Evolutionary conservation across 441 rosid species (phyloP).

Genomic region (Gossypium trilobum): DNA sequence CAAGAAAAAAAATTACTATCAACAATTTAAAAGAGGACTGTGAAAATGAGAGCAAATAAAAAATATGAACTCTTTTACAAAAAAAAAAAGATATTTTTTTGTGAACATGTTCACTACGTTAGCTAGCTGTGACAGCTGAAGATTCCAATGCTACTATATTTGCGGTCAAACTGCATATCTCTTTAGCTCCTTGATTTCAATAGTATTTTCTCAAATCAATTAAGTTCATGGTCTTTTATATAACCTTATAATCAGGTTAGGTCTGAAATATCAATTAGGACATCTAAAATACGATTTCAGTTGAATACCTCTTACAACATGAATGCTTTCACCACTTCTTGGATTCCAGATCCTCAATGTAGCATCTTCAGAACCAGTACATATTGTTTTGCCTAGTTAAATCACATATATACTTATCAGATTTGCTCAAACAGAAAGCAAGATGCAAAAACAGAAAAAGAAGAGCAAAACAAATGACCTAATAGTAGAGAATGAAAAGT

Average conservation of each 20-base stretch:
- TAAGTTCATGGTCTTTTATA: background rate
- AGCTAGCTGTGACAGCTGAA: background rate
- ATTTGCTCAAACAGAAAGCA: background rate
- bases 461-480: background rate
- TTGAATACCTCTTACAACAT: constrained; percentile 58
- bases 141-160: background rate
- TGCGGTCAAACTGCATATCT: background rate
- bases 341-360: constrained; percentile 87
- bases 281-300: constrained; percentile 2
- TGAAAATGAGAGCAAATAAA: background rate
- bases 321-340: constrained; percentile 58
- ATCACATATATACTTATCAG: background rate
- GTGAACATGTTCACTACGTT: background rate
- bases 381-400: constrained; percentile 54
- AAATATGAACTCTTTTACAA: background rate
- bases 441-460: background rate
- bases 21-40: background rate
- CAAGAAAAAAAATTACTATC: constrained; percentile 10
- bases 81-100: background rate
- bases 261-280: background rate
- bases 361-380: constrained; percentile 88
- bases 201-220: background rate
- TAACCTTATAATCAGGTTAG: background rate
- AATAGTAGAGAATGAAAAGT: background rate
- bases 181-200: background rate